Percentiles rank a stretch among this genome's conserved stretches.
Conservation (phyloP, 129 eudicot species). For the Erigeron canadensis region DNA sequence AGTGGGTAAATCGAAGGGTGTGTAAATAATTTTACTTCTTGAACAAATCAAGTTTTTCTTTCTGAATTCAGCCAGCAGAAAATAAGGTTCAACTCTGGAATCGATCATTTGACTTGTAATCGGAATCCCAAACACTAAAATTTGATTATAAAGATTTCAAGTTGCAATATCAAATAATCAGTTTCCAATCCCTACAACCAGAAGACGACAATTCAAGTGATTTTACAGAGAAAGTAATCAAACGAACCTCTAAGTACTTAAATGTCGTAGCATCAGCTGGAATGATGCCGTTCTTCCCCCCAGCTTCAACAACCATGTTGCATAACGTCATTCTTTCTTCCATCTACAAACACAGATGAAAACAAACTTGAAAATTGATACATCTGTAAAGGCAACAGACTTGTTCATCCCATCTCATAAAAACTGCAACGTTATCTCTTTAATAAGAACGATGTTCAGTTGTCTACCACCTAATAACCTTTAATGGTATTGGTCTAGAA, state of each 20-base stretch:
- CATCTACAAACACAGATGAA: constrained; percentile 51
- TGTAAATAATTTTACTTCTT: no score
- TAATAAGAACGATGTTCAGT: not conserved
- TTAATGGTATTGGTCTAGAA: not conserved
- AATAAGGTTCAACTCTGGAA: no score
- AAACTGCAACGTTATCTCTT: not conserved
- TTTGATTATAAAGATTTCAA: no score
- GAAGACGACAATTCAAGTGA: not conserved
- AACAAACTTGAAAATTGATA: not conserved
- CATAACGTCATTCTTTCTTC: constrained; percentile 99
- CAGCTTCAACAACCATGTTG: constrained; percentile 99
- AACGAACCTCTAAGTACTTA: constrained; percentile 81
- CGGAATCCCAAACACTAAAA: no score
- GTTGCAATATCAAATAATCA: no score
- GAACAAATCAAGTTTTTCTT: no score
- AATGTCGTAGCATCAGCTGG: constrained; percentile 91
- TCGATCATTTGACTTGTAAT: no score
- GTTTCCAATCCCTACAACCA: not conserved
- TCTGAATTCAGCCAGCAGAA: no score
- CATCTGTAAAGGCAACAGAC: not conserved
- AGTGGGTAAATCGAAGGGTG: no score
- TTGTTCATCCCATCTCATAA: not conserved
- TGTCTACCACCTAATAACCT: no score
- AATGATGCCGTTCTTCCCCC: constrained; percentile 94
- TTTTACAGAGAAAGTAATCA: constrained; percentile 5